phyloP scores from a whole-genome alignment of 2,329 filamentous ascomycete species.

The Fusarium graminum region DNA sequence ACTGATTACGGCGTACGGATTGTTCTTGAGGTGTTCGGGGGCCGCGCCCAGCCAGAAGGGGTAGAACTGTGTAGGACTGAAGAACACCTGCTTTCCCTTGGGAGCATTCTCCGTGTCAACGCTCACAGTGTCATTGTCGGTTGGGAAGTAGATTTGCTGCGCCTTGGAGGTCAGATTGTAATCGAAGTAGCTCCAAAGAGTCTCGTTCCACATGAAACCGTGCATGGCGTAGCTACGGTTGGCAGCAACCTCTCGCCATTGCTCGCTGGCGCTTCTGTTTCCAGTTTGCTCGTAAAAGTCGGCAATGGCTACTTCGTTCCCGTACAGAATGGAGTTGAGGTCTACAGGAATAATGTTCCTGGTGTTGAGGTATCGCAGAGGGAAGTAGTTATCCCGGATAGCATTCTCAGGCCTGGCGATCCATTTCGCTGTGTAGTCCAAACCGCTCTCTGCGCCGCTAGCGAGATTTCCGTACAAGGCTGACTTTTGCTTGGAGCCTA shows the following conservation, averaged over 20 bases:
- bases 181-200: slow-evolving; percentile 75
- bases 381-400: slow-evolving; percentile 71
- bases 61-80: slow-evolving; percentile 72
- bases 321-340: slow-evolving; percentile 76
- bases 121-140: slow-evolving; percentile 58
- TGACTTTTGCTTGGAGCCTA: slow-evolving; percentile 66
- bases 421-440: slow-evolving; percentile 74
- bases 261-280: slow-evolving; percentile 62
- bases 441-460: slow-evolving; percentile 74
- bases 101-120: slow-evolving; percentile 60
- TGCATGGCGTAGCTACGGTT: slow-evolving; percentile 73
- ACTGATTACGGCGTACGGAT: slow-evolving; percentile 68
- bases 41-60: slow-evolving; percentile 78
- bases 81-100: slow-evolving; percentile 67
- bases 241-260: slow-evolving; percentile 64
- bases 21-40: slow-evolving; percentile 66
- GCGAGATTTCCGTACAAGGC: slow-evolving; percentile 72
- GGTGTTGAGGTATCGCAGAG: slow-evolving; percentile 73
- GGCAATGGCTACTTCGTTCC: slow-evolving; percentile 72
- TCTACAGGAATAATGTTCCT: slow-evolving; percentile 72
- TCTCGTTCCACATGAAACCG: slow-evolving; percentile 73
- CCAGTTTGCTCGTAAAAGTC: slow-evolving; percentile 65
- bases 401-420: slow-evolving; percentile 69
- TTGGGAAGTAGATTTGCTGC: slow-evolving; percentile 67
- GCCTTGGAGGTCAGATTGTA: slow-evolving; percentile 72